A percentile compares a stretch with the other conserved stretches of the same genome.
These are phyloP conservation scores for Pestalotiopsis sp. DNA, from an alignment of 2,329 filamentous ascomycete genomes.

Conservation along the genomic window DNA sequence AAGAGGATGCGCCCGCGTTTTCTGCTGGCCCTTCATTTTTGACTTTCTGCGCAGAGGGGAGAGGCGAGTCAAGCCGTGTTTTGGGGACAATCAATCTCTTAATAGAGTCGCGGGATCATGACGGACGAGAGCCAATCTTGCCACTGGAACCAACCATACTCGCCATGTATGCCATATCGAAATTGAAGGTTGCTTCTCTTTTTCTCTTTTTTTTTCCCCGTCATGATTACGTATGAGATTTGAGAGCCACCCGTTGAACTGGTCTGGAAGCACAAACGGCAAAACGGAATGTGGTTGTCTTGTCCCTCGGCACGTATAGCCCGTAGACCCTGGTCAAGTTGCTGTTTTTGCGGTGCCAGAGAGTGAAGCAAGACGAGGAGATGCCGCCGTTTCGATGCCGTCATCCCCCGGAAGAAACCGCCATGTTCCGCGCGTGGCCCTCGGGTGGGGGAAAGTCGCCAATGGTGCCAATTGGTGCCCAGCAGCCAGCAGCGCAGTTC, in stretches of 20 bases:
- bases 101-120: not conserved
- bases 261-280: not conserved
- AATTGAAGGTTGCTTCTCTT: not conserved
- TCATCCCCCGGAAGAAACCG: slow-evolving; percentile 21
- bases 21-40: not conserved
- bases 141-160: too few species aligned
- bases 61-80: not conserved
- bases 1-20: not conserved
- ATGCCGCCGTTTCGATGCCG: slow-evolving; percentile 17
- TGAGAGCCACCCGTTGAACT: not conserved
- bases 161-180: not conserved
- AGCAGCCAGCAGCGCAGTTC: not conserved
- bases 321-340: not conserved
- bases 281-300: not conserved
- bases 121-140: too few species aligned
- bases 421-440: slow-evolving; percentile 2
- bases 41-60: not conserved
- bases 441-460: not conserved
- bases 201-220: not conserved
- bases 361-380: not conserved
- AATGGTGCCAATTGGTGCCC: not conserved
- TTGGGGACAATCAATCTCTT: not conserved
- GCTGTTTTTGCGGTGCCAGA: not conserved
- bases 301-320: not conserved
- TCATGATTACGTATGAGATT: not conserved